Conservation (phyloP, 192 early-diverging fungal genomes). For the Helicostylum pulchrum region DNA sequence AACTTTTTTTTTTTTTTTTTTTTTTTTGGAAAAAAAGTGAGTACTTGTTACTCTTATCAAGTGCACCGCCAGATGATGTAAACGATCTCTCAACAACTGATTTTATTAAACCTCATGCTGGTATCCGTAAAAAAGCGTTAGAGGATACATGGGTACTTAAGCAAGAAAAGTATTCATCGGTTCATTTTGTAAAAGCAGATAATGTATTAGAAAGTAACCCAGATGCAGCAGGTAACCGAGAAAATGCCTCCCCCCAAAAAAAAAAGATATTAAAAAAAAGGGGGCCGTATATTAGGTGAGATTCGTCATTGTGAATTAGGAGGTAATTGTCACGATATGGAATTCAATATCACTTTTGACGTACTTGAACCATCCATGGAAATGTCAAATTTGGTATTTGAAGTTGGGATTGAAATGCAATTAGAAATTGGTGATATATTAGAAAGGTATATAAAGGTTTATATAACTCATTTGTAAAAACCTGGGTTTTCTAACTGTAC, state of each 20-base stretch:
- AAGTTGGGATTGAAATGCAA: conserved; percentile 20
- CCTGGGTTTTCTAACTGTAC: no score
- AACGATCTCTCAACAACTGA: conserved; percentile 11
- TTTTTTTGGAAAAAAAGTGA: conserved; percentile 12
- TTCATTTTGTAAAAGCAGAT: not conserved
- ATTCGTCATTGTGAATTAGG: not conserved
- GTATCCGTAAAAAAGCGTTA: conserved; percentile 10
- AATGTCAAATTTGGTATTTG: conserved; percentile 8
- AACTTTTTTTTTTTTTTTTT: not conserved
- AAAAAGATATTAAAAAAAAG: no score
- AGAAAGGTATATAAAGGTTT: not conserved
- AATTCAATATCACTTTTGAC: conserved; percentile 8
- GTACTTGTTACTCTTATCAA: conserved; percentile 11
- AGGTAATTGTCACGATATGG: not conserved
- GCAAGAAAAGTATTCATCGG: conserved; percentile 6
- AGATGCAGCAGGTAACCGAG: not conserved
- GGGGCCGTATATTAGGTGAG: not conserved
- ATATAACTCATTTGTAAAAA: not conserved
- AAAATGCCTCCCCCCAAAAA: no score
- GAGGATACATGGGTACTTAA: conserved; percentile 6
- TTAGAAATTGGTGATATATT: conserved; percentile 9
- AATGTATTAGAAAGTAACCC: not conserved
- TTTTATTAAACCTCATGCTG: conserved; percentile 7
- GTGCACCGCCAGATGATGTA: not conserved
- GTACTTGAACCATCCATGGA: not conserved